Percentiles rank a stretch among this genome's conserved stretches.
phyloP scores from a whole-genome alignment of 441 rosid species.

The Raphanus hybrid region DNA sequence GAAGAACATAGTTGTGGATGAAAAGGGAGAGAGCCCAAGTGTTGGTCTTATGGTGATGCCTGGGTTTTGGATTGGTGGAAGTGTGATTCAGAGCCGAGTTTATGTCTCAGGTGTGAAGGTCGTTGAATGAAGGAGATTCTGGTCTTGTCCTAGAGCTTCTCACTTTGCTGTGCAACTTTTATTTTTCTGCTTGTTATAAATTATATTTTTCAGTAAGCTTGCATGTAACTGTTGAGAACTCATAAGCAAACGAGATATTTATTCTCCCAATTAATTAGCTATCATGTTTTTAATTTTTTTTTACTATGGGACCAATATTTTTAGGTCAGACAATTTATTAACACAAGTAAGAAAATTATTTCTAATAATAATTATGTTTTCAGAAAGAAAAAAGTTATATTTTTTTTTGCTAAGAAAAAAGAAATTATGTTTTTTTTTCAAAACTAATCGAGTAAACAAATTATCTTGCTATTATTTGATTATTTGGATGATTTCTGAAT shows the following conservation, averaged over 20 bases:
- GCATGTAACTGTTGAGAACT: conserved; percentile 24
- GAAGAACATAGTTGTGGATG: conserved; percentile 67
- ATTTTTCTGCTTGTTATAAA: conserved; percentile 22
- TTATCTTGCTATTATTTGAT: background rate
- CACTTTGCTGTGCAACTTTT: conserved; percentile 38
- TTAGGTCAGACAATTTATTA: background rate
- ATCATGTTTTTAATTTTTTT: background rate
- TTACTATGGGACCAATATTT: background rate
- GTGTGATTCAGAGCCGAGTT: conserved; percentile 81
- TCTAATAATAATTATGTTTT: background rate
- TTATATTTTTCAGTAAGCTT: background rate
- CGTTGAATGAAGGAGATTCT: conserved; percentile 51
- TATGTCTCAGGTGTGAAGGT: conserved; percentile 86
- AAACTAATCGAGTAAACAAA: background rate
- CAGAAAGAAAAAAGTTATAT: too few relatives aligned
- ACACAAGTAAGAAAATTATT: background rate
- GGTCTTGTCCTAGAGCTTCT: conserved; percentile 15
- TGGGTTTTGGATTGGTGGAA: conserved; percentile 82
- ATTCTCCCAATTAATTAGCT: background rate
- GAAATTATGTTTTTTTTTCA: background rate
- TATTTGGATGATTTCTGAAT: background rate
- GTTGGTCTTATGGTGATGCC: conserved; percentile 96
- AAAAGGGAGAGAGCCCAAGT: conserved; percentile 59
- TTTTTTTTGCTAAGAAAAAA: too few relatives aligned
- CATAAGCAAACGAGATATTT: conserved; percentile 4